phyloP scores from a whole-genome alignment of 2,329 filamentous ascomycete species.

The Elsinoe batatas region DNA sequence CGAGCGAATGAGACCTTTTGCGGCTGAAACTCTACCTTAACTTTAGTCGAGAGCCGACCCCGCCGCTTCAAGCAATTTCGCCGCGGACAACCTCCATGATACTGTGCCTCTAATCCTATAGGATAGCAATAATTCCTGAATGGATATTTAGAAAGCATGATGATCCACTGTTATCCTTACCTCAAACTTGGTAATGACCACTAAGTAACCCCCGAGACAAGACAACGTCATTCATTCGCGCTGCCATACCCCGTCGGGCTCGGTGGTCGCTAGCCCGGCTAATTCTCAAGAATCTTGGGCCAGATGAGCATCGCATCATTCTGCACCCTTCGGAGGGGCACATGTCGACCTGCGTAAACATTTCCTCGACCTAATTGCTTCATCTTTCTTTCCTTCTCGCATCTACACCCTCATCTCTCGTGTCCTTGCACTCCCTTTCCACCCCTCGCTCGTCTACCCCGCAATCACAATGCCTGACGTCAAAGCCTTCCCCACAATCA shows the following conservation, averaged over 20 bases:
- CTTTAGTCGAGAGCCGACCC: no score
- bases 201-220: no score
- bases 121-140: no score
- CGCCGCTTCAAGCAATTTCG: no score
- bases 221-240: background rate
- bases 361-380: background rate
- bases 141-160: no score
- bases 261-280: background rate
- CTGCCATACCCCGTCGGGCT: background rate
- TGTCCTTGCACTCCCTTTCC: conserved; percentile 11
- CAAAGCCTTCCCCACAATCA: conserved; percentile 61
- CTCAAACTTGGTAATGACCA: no score
- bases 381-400: background rate
- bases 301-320: background rate
- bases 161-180: no score
- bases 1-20: background rate
- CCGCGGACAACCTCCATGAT: no score
- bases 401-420: background rate
- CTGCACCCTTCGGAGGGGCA: conserved; percentile 6
- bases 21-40: background rate
- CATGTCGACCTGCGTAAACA: conserved; percentile 1
- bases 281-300: background rate
- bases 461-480: conserved; percentile 30
- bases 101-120: no score
- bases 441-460: background rate